Base-by-base conservation (phyloP, 208 protist genomes). In the Trypanosoma vivax region DNA sequence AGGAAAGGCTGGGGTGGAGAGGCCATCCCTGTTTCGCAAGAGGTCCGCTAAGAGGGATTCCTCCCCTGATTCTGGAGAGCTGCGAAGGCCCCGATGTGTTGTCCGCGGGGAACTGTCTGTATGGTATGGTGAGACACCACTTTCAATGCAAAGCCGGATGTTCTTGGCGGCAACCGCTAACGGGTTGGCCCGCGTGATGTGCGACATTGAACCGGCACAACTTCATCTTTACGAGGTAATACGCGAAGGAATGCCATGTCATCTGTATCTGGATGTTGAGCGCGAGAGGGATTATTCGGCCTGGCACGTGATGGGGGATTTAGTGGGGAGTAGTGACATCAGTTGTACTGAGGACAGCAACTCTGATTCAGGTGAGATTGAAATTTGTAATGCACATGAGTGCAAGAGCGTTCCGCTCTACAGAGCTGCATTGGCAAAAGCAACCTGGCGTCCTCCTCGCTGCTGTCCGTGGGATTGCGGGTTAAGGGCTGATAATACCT, bases 181-280 rank as follows among this genome's bases (percentile, higher is more conserved):
- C 0, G 80, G 73, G 0, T 3, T 90, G 0, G 34, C 21, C 18
- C 33, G 37, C 2, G 56, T 90, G 27, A 25, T 82, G 14, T 13
- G 37, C 7, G 39, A 33, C 11, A 70, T 93, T 31, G 63, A 72
- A 16, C 39, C 79, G 0, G 33, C 42, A 5, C 79, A 90, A 61
- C 70, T 76, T 33, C 86, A 93, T 52, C 48, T 94, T 24, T 94
- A 94, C 65, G 86, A 94, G 47, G 71, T 94, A 34, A 82, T 94
- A 46, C 79, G 86, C 21, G 86, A 81, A 34, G 59, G 57, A 2
- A 21, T 43, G 3, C 75, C 75, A 1, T 94, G 86, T 49, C 82
- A 88, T 46, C 45, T 90, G 16, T 94, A 88, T 58, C 70, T 94
- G n/a, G 86, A 94, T 56, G 80, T 94, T n/a, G 86, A 94, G 50